These are phyloP conservation scores for Penicillium sp. DNA, from an alignment of 2,329 filamentous ascomycete species.

Conservation along the genomic window DNA sequence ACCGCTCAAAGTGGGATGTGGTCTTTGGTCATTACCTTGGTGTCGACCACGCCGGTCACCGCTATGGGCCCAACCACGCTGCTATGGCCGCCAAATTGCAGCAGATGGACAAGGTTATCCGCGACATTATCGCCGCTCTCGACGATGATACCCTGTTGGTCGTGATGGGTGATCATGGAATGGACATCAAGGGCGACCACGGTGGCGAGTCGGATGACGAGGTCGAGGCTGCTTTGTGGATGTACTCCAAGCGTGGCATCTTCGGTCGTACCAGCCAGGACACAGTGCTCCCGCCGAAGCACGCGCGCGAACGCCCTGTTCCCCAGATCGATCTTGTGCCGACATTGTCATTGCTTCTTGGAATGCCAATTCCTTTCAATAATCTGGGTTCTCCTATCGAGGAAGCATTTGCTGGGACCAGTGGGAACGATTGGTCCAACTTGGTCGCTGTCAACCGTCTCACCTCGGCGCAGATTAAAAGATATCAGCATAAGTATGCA, in stretches of 20 bases:
- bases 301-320: slow-evolving; percentile 68
- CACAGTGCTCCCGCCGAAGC: slow-evolving; percentile 53
- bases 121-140: slow-evolving; percentile 63
- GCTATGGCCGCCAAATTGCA: slow-evolving; percentile 86
- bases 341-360: slow-evolving; percentile 79
- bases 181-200: slow-evolving; percentile 96
- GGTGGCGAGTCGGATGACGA: slow-evolving; percentile 98
- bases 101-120: slow-evolving; percentile 82
- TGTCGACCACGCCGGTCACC: slow-evolving; percentile 93
- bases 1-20: slow-evolving; percentile 77
- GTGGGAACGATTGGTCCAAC: slow-evolving; percentile 67
- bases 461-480: slow-evolving; percentile 76
- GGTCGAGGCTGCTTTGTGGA: slow-evolving; percentile 90
- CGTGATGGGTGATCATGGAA: slow-evolving; percentile 98
- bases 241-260: slow-evolving; percentile 84
- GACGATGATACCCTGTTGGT: slow-evolving; percentile 85
- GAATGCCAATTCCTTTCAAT: slow-evolving; percentile 91
- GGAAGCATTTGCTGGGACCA: slow-evolving; percentile 74
- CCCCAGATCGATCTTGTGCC: slow-evolving; percentile 92
- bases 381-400: slow-evolving; percentile 90
- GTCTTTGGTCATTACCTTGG: slow-evolving; percentile 90
- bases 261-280: slow-evolving; percentile 72
- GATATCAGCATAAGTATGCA: slow-evolving; percentile 82
- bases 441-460: slow-evolving; percentile 72
- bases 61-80: slow-evolving; percentile 86